Conservation (phyloP, 352 stramenopile genomes). For the Pythium periplocum region DNA sequence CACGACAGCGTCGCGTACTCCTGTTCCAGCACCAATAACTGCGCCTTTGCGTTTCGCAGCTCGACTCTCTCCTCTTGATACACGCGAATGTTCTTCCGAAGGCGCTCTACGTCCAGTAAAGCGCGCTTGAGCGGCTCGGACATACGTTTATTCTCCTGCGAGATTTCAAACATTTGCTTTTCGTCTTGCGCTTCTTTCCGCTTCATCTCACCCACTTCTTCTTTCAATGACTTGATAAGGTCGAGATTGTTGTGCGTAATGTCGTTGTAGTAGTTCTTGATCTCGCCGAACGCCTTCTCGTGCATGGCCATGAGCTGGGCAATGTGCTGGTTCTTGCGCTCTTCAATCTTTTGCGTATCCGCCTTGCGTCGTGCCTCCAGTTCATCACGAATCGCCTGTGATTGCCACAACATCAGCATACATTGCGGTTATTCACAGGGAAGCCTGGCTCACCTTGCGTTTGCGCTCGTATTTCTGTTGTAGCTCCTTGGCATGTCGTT, state of each 20-base stretch:
- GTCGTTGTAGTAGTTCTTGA: conserved; percentile 97
- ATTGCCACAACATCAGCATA: neutral
- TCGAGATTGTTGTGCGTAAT: conserved; percentile 97
- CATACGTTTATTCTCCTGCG: conserved; percentile 94
- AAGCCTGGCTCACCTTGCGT: conserved; percentile 28
- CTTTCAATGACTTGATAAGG: conserved; percentile 94
- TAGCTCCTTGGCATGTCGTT: conserved; percentile 86
- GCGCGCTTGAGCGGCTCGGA: conserved; percentile 91
- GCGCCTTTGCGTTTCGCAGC: conserved; percentile 52
- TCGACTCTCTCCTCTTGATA: conserved; percentile 75
- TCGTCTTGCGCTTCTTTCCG: conserved; percentile 94
- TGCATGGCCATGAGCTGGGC: conserved; percentile 90
- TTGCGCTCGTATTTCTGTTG: conserved; percentile 87
- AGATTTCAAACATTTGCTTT: conserved; percentile 93
- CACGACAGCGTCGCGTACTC: conserved; percentile 87
- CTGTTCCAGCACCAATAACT: conserved; percentile 85
- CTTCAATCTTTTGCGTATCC: conserved; percentile 88
- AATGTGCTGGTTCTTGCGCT: conserved; percentile 92
- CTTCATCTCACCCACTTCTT: conserved; percentile 93
- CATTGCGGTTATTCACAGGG: neutral
- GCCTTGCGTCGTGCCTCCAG: conserved; percentile 78
- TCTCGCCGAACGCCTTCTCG: conserved; percentile 93
- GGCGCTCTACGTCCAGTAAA: conserved; percentile 63
- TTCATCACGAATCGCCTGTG: conserved; percentile 64
- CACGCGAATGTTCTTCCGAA: conserved; percentile 58